phyloP scores from a whole-genome alignment of 768 basidiomycete genomes.

The Tricholomella constricta region DNA sequence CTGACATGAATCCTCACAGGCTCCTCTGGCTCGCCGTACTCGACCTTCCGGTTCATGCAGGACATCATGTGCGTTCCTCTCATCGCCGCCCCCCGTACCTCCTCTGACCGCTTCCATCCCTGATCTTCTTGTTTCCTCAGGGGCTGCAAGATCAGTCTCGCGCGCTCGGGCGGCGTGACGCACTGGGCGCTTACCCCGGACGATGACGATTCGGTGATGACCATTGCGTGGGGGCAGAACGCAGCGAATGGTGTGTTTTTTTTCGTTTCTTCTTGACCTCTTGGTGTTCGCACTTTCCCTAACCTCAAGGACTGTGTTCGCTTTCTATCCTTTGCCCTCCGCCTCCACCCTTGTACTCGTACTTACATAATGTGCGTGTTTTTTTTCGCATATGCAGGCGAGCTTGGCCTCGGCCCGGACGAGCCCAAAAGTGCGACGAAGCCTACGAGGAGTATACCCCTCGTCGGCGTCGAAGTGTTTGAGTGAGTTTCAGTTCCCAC shows the following conservation, averaged over 20 bases:
- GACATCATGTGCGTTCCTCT: slow-evolving; percentile 69
- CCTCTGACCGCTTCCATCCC: not conserved
- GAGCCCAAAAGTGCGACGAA: slow-evolving; percentile 88
- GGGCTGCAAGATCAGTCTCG: slow-evolving; percentile 75
- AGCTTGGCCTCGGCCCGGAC: slow-evolving; percentile 79
- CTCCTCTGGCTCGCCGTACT: slow-evolving; percentile 87
- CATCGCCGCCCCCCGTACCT: not conserved
- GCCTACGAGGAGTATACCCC: slow-evolving; percentile 67
- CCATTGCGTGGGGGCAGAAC: slow-evolving; percentile 84
- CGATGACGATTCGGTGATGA: slow-evolving; percentile 75
- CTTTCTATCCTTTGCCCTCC: too few species aligned
- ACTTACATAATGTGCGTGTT: too few species aligned
- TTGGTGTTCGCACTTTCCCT: too few species aligned
- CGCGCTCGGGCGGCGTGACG: slow-evolving; percentile 83
- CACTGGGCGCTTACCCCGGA: slow-evolving; percentile 82
- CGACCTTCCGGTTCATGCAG: slow-evolving; percentile 82
- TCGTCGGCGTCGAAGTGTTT: slow-evolving; percentile 80
- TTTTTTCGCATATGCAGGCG: slow-evolving; percentile 41
- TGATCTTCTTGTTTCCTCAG: slow-evolving; percentile 34
- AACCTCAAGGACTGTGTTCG: too few species aligned
- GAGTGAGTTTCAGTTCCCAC: slow-evolving; percentile 47
- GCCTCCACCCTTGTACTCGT: too few species aligned
- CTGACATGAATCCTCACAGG: slow-evolving; percentile 45
- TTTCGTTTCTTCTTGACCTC: not conserved
- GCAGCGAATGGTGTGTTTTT: slow-evolving; percentile 68